Evolutionary conservation across 1,139 yeast genomes (phyloP), one percentile per base, ranked within the genome.

Genomic region (Sugiyamaella novakii): DNA sequence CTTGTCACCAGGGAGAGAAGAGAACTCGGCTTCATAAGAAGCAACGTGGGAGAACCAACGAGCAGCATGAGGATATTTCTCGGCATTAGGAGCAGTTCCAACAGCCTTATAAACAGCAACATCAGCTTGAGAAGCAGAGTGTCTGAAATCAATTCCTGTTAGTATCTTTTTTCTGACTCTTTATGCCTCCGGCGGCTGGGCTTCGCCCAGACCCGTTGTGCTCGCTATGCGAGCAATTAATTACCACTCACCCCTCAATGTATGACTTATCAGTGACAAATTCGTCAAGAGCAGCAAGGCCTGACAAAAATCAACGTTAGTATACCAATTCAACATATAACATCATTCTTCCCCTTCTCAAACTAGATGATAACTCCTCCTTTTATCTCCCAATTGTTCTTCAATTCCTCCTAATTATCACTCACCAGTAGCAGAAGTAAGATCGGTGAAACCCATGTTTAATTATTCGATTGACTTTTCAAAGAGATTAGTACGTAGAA

Each of bases 41-140:
- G 94, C 94, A 71, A 91, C 83, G 88, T 89, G 97, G 84, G 87
- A 87, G 81, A 85, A 88, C 97, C 97, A 92, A 82, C 98, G 89
- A 71, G 96, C 76, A 70, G 89, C 88, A 75, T 87, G 84, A 74
- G 98, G 96, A 87, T 75, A 91, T 75, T 87, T 80, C 68, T 79
- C 74, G 40, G 69, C 69, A 46, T 68, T 71, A 51, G 75, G 73
- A 49, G 63, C 66, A 53, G 67, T 46, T 77, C 87, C 96, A 83
- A 92, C 91, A 74, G 96, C 92, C 81, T 87, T 83, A 94, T 82
- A 72, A 54, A 81, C 91, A 62, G 89, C 74, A 60, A 87, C 98
- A 71, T 92, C 98, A 71, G 96, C 97, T 78, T 88, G 96, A 65
- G 98, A 78, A 63, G 96, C 63, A 53, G 50, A 22, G 18, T 21